Percentiles rank a stretch among this genome's conserved stretches.
These are phyloP conservation scores for Blastocystis sp. DNA, from an alignment of 352 stramenopile genomes.

Conservation along the genomic window DNA sequence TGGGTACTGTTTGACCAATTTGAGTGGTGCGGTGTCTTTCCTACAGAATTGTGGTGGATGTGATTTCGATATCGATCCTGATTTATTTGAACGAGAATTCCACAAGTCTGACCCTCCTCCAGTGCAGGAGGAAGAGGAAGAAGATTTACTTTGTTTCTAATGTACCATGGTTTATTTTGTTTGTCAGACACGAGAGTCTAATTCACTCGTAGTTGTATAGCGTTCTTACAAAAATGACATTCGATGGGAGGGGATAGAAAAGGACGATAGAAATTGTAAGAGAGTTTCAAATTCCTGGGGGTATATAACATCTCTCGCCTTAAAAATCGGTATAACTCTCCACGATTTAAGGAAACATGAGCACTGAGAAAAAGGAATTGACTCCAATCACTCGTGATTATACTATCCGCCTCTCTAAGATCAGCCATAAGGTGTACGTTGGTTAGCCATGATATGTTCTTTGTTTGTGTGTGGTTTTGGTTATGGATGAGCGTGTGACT, in stretches of 20 bases:
- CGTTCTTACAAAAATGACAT: neutral
- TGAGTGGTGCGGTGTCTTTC: constrained; percentile 80
- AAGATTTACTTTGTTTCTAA: constrained; percentile 31
- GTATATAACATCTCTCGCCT: neutral
- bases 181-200: neutral
- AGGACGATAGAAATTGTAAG: neutral
- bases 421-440: constrained; percentile 75
- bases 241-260: neutral
- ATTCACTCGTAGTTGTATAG: neutral
- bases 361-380: constrained; percentile 59
- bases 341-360: constrained; percentile 5
- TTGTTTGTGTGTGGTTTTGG: constrained; percentile 64
- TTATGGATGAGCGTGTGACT: constrained; percentile 45
- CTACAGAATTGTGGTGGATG: constrained; percentile 75
- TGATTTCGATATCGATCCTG: constrained; percentile 73
- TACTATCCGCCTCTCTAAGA: constrained; percentile 97
- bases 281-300: neutral
- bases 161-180: constrained; percentile 20
- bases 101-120: neutral
- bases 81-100: constrained; percentile 73
- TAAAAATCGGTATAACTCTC: constrained; percentile 52
- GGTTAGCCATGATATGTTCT: constrained; percentile 64
- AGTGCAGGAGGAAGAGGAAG: constrained; percentile 15
- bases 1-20: constrained; percentile 83
- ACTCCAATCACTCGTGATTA: constrained; percentile 86